These are phyloP conservation scores for Rhizophlyctis rosea DNA, from an alignment of 192 early-diverging fungal species.

Conservation along the genomic window DNA sequence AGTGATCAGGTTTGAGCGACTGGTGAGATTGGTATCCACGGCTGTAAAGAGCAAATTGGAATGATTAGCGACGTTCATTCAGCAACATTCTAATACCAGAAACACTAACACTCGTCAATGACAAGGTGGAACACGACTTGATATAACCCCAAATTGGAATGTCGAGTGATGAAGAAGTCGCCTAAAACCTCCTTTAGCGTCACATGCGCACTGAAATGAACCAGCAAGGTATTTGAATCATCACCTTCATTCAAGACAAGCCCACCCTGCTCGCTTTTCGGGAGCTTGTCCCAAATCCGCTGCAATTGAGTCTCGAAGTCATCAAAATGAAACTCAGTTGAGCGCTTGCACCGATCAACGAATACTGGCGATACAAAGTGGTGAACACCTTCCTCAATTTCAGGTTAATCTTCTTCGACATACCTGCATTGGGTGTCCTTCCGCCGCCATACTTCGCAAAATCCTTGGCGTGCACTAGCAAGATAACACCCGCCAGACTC, in stretches of 20 bases:
- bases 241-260: constrained; percentile 51
- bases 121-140: constrained; percentile 77
- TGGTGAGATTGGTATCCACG: constrained; percentile 16
- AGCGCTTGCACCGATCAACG: constrained; percentile 58
- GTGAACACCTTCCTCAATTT: constrained; percentile 4
- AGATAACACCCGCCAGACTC: constrained; percentile 57
- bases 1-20: constrained; percentile 36
- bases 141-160: constrained; percentile 69
- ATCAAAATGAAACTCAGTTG: constrained; percentile 77
- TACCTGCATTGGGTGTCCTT: constrained; percentile 53
- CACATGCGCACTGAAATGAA: background rate
- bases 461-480: constrained; percentile 46
- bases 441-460: constrained; percentile 55
- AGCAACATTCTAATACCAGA: background rate
- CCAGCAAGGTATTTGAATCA: background rate
- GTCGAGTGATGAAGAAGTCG: constrained; percentile 71
- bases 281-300: constrained; percentile 50
- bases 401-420: too few species aligned
- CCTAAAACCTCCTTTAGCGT: constrained; percentile 24
- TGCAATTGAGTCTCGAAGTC: constrained; percentile 62
- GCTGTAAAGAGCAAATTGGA: background rate
- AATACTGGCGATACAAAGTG: constrained; percentile 33
- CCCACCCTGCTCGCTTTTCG: constrained; percentile 24
- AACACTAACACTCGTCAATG: constrained; percentile 36
- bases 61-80: too few species aligned